phyloP scores from a whole-genome alignment of 2,329 filamentous ascomycete genomes.

The Microthyrium microscopicum region DNA sequence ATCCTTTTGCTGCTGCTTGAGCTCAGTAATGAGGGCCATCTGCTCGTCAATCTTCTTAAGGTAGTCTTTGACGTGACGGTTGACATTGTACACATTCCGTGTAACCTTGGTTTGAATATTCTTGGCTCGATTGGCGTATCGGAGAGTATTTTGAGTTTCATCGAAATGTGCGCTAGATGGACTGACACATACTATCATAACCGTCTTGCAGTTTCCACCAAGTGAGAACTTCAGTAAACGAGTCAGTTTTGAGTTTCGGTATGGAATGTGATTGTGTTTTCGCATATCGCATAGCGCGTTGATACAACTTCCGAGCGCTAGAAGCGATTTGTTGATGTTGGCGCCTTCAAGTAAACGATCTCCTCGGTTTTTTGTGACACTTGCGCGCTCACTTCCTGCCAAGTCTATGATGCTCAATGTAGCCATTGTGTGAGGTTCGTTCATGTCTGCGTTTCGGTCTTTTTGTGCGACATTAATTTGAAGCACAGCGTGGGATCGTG shows the following conservation, averaged over 20 bases:
- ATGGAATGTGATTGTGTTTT: constrained; percentile 86
- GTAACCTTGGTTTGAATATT: constrained; percentile 99
- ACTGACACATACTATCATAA: constrained; percentile 98
- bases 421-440: constrained; percentile 94
- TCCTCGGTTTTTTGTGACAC: constrained; percentile 89
- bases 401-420: constrained; percentile 97
- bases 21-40: constrained; percentile 88
- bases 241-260: constrained; percentile 94
- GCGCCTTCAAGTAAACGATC: constrained; percentile 84
- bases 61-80: constrained; percentile 97
- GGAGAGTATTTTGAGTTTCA: constrained; percentile 92
- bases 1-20: constrained; percentile 84
- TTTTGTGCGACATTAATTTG: constrained; percentile 95
- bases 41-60: constrained; percentile 98
- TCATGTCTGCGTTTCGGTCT: constrained; percentile 78
- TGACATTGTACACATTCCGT: constrained; percentile 98
- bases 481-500: constrained; percentile 87
- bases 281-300: constrained; percentile 90
- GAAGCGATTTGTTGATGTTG: constrained; percentile 97
- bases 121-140: constrained; percentile 95
- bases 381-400: constrained; percentile 87
- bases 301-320: constrained; percentile 91
- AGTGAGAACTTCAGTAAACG: constrained; percentile 91
- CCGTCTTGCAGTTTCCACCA: constrained; percentile 94
- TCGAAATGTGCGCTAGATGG: constrained; percentile 94